A percentile compares a stretch with the other conserved stretches of the same genome.
phyloP scores from a whole-genome alignment of 225 moss, liverwort and hornwort species.

The Climacium dendroides region DNA sequence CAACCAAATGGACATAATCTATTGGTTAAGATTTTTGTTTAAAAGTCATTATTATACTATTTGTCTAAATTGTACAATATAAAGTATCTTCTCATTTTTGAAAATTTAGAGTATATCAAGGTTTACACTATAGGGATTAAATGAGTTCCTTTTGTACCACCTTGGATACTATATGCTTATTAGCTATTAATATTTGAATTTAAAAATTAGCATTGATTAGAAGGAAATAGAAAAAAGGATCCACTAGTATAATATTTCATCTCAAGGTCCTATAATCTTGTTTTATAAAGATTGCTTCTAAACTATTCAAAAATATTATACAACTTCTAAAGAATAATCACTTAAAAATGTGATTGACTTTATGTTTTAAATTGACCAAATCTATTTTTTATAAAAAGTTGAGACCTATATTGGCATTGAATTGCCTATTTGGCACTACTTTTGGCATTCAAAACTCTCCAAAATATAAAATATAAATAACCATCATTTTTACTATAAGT shows the following conservation, averaged over 20 bases:
- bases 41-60: not conserved
- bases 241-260: no score
- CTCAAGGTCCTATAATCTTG: not conserved
- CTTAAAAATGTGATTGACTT: not conserved
- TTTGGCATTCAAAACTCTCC: not conserved
- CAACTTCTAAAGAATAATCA: not conserved
- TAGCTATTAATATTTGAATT: not conserved
- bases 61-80: accelerated
- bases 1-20: not conserved
- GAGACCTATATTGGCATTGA: no score
- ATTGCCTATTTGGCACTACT: no score
- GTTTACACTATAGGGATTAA: not conserved
- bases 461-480: no score
- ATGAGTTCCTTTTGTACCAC: not conserved
- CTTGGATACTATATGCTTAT: accelerated
- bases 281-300: not conserved
- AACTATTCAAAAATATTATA: not conserved
- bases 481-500: no score
- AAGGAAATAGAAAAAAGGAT: not conserved
- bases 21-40: not conserved
- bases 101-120: not conserved
- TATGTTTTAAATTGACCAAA: not conserved
- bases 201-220: not conserved
- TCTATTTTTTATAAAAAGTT: no score
- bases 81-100: not conserved